phyloP scores from a whole-genome alignment of 768 basidiomycete species.

The Daedalea quercina region DNA sequence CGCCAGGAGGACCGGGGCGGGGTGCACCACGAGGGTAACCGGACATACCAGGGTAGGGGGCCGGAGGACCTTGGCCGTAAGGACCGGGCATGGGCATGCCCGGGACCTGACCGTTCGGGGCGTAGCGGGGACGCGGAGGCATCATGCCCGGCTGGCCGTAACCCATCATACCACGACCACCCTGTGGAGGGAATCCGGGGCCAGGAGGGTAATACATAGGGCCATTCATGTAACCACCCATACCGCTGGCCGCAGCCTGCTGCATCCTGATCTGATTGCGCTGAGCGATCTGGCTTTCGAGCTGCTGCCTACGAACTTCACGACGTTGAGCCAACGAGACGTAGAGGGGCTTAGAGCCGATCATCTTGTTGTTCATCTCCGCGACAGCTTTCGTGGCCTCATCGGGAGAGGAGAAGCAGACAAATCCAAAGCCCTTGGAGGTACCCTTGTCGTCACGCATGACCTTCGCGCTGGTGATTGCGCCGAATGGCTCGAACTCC shows the following conservation, averaged over 20 bases:
- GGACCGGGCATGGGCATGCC: conserved; percentile 74
- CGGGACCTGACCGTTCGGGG: conserved; percentile 62
- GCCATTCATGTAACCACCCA: conserved; percentile 75
- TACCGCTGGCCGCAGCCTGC: conserved; percentile 86
- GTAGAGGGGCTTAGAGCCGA: conserved; percentile 96
- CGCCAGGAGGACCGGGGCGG: conserved; percentile 59
- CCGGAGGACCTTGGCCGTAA: conserved; percentile 69
- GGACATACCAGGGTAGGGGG: conserved; percentile 64
- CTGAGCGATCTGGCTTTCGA: conserved; percentile 98
- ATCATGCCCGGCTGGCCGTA: conserved; percentile 83
- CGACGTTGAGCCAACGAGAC: conserved; percentile 98
- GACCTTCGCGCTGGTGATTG: conserved; percentile 98
- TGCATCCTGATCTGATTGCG: conserved; percentile 96
- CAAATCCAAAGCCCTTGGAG: conserved; percentile 97
- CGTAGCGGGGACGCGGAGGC: conserved; percentile 82
- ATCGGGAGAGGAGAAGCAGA: conserved; percentile 97
- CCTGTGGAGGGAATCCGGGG: conserved; percentile 75
- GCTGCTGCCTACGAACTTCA: conserved; percentile 95
- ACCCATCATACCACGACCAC: conserved; percentile 67
- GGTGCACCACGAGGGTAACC: conserved; percentile 58
- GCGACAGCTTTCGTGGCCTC: conserved; percentile 99
- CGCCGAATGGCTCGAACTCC: conserved; percentile 95
- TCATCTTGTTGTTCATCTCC: conserved; percentile 99
- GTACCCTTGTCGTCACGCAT: conserved; percentile 95
- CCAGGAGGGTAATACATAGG: conserved; percentile 84